Evolutionary conservation across 169 alveolate genomes (phyloP).

Genomic region (Plasmodium knowlesi): DNA sequence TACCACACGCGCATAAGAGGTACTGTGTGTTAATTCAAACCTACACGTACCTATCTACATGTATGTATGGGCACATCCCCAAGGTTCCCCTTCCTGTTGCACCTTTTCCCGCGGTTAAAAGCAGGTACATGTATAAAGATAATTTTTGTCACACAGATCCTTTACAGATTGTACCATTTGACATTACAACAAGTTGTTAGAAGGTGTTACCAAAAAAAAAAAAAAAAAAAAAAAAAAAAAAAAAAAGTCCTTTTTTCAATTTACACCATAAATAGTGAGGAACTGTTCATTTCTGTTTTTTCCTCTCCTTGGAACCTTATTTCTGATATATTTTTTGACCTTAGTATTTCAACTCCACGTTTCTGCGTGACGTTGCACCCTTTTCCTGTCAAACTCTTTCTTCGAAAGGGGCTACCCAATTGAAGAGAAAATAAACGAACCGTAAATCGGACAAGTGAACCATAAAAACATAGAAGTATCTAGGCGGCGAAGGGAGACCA

Average conservation of each 20-base stretch:
- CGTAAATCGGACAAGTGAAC: not conserved
- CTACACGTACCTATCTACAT: not conserved
- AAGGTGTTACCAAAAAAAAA: not conserved
- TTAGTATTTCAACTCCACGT: not conserved
- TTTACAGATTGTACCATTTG: not conserved
- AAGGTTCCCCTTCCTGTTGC: not conserved
- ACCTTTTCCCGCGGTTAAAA: not conserved
- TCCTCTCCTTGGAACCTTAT: not conserved
- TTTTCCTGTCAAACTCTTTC: not conserved
- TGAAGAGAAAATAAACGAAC: not conserved
- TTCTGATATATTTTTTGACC: not conserved
- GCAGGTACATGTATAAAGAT: not conserved
- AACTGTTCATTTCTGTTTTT: not conserved
- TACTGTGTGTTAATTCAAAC: not conserved
- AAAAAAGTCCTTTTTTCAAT: not conserved
- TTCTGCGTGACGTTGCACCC: not conserved
- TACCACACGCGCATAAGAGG: not conserved
- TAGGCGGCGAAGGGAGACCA: not conserved
- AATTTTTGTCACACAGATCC: not conserved
- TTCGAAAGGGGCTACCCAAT: not conserved
- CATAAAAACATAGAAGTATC: not conserved
- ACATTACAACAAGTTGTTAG: not conserved
- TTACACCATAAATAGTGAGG: not conserved
- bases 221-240: not conserved
- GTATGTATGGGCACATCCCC: not conserved